Percentiles rank a stretch among this genome's conserved stretches.
Evolutionary conservation across 768 basidiomycete species (phyloP).

Genomic region (Phallus indusiatus): DNA sequence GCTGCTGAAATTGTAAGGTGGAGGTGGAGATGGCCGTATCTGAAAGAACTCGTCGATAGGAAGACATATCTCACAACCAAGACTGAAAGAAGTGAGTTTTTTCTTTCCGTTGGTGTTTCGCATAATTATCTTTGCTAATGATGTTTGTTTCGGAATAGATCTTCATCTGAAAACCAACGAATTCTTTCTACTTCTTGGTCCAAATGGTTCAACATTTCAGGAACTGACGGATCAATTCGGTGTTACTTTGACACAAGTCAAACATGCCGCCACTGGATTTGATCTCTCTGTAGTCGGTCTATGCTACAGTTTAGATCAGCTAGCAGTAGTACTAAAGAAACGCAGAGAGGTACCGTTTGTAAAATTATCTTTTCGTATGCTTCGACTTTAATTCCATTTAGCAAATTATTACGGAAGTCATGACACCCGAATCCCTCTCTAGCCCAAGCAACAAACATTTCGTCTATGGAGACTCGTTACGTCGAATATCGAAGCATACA

Average conservation of each 20-base stretch:
- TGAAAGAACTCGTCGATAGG: neutral
- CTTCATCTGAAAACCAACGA: conserved; percentile 2
- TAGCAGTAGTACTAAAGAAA: conserved; percentile 5
- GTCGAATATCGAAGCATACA: conserved; percentile 58
- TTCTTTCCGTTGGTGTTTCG: neutral
- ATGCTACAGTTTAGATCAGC: conserved; percentile 1
- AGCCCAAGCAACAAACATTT: neutral
- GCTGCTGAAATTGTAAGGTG: conserved; percentile 5
- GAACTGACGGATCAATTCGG: conserved; percentile 1
- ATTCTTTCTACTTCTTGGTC: conserved; percentile 6
- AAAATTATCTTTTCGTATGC: neutral
- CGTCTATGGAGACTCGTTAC: conserved; percentile 38
- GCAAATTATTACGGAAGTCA: conserved; percentile 3
- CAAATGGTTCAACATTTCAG: conserved; percentile 3
- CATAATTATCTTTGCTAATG: neutral
- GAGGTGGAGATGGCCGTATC: conserved; percentile 8
- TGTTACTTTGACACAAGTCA: neutral
- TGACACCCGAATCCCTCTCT: neutral
- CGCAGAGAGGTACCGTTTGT: conserved; percentile 4
- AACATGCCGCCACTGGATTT: neutral
- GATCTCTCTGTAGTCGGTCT: neutral
- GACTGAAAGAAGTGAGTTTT: conserved; percentile 3
- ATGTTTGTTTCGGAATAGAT: neutral
- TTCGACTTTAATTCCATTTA: neutral
- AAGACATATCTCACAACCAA: neutral